Conservation (phyloP, 1,284 basidiomycete species). For the Chalciporus sp. region DNA sequence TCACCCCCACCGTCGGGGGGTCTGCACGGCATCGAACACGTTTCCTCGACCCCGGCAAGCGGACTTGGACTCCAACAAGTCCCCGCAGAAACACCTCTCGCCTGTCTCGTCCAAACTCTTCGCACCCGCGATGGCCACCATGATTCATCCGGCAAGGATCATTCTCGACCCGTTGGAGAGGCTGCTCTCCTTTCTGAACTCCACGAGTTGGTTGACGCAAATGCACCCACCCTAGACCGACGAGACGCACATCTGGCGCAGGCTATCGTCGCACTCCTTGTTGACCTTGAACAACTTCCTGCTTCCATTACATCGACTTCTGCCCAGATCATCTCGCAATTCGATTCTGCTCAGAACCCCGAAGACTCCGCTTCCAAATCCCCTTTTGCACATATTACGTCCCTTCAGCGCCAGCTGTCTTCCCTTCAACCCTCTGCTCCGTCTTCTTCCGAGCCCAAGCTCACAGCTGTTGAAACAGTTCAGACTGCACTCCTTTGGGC, state of each 20-base stretch:
- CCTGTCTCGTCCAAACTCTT: constrained; percentile 65
- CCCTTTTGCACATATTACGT: constrained; percentile 52
- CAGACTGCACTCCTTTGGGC: constrained; percentile 74
- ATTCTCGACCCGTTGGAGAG: constrained; percentile 39
- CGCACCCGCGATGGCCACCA: constrained; percentile 51
- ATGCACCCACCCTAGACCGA: constrained; percentile 46
- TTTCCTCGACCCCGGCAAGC: not conserved
- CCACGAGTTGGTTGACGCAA: constrained; percentile 49
- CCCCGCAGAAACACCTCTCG: constrained; percentile 54
- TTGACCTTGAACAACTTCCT: constrained; percentile 65
- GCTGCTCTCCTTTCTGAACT: constrained; percentile 66
- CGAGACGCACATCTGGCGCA: constrained; percentile 62
- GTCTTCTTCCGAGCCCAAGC: constrained; percentile 17
- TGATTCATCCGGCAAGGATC: constrained; percentile 23
- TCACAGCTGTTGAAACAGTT: constrained; percentile 56
- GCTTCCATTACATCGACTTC: constrained; percentile 24
- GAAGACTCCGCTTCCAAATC: constrained; percentile 1
- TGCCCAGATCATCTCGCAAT: constrained; percentile 11
- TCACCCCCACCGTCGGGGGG: constrained; percentile 26
- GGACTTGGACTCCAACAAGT: constrained; percentile 17
- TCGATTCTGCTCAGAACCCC: not conserved
- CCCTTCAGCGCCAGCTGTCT: constrained; percentile 67
- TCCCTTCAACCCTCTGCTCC: constrained; percentile 52
- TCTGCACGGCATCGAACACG: not conserved
- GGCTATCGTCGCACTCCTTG: constrained; percentile 65